phyloP scores from a whole-genome alignment of 495 filamentous ascomycete genomes.

The Aspergillus incahuasiensis region DNA sequence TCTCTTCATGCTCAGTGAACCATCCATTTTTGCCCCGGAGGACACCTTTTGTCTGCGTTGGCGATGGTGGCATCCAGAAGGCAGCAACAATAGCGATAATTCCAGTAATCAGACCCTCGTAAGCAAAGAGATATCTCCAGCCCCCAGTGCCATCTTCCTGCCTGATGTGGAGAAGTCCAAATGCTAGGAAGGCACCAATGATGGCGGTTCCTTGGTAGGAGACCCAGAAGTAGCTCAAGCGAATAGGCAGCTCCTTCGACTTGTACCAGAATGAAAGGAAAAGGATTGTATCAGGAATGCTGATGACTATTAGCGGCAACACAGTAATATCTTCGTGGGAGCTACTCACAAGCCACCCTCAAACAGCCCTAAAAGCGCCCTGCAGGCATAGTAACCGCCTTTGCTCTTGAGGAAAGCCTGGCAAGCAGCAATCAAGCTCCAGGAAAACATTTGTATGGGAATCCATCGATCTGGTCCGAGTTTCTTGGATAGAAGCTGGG shows the following conservation, averaged over 20 bases:
- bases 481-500: slow-evolving; percentile 67
- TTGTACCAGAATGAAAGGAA: slow-evolving; percentile 78
- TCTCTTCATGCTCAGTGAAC: slow-evolving; percentile 63
- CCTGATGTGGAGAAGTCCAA: slow-evolving; percentile 65
- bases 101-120: slow-evolving; percentile 51
- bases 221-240: slow-evolving; percentile 67
- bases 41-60: slow-evolving; percentile 63
- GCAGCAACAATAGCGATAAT: slow-evolving; percentile 61
- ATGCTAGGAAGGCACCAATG: slow-evolving; percentile 64
- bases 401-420: slow-evolving; percentile 63
- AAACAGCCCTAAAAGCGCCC: slow-evolving; percentile 65
- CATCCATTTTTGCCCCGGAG: slow-evolving; percentile 69
- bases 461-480: slow-evolving; percentile 84
- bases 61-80: slow-evolving; percentile 66
- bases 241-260: slow-evolving; percentile 60
- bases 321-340: neutral
- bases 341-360: slow-evolving; percentile 65
- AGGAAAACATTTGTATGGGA: slow-evolving; percentile 72
- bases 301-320: slow-evolving; percentile 26
- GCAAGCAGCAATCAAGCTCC: slow-evolving; percentile 65
- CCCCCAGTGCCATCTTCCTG: slow-evolving; percentile 54
- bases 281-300: slow-evolving; percentile 49
- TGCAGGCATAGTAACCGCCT: slow-evolving; percentile 57
- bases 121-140: slow-evolving; percentile 69
- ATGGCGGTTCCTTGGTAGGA: slow-evolving; percentile 63